Evolutionary conservation across 2,329 filamentous ascomycete genomes (phyloP), one percentile per base, ranked within the genome.

Genomic region (Hypocreales sp.): DNA sequence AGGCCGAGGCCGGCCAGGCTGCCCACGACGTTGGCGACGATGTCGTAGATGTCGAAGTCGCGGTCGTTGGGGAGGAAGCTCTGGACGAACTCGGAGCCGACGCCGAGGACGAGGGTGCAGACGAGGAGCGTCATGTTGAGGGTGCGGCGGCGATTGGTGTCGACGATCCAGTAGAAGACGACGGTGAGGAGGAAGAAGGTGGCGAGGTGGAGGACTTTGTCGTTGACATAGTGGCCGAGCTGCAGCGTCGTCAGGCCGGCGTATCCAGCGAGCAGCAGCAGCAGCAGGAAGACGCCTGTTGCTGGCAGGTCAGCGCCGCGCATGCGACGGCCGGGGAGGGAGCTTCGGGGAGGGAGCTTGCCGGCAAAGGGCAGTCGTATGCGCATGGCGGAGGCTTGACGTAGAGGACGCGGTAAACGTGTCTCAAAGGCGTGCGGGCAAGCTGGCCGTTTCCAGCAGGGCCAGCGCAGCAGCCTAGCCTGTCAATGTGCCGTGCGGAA

Each of bases 141-240:
- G 13, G 74, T 78, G 40, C 87, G 80, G 27, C 87, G 76, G 35
- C 90, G 80, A 36, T 75, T 79, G 28, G 84, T 92, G 51, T 98
- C 90, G 42, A 94, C 58, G 47, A 94, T 80, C 84, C 90, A 98
- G 70, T 98, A 98, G 65, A 95, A 95, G 40, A 69, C 58, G 37
- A 80, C 55, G 11, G 87, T 93, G 28, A 98, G 67, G 39, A 82
- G 48, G 64, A 95, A 93, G 61, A 98, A 95, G 42, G 80, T 86
- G 32, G 84, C 35, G 41, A 80, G 66, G 55, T 95, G 90, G 16
- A 95, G 67, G 44, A 79, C 60, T 55, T 98, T 95, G 66, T 94
- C 86, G 60, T 92, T 84, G 48, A 87, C 67, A 44, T 64, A 50
- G 35, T 54, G 40, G 35, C 56, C 56, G 39, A 71, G 44, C 37